These are phyloP conservation scores for Camellia japonica DNA, from an alignment of 148 eudicot genomes.

Conservation along the genomic window DNA sequence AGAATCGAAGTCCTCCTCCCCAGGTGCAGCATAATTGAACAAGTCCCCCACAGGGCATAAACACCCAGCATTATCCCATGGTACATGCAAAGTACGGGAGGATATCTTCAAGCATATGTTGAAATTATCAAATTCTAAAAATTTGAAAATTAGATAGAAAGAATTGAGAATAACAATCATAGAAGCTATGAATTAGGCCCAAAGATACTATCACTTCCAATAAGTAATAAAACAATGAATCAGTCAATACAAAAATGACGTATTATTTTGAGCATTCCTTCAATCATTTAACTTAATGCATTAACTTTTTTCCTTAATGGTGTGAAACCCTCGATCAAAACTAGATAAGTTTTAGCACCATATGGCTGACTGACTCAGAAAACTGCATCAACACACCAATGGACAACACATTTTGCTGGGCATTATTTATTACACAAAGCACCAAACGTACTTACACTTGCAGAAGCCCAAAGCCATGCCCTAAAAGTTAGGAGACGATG, in stretches of 20 bases:
- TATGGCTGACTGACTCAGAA: neutral
- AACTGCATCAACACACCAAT: neutral
- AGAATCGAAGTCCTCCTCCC: constrained; percentile 44
- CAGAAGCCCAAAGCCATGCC: constrained; percentile 98
- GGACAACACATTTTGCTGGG: neutral
- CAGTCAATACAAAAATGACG: neutral
- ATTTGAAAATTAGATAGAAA: neutral
- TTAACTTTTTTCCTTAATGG: neutral
- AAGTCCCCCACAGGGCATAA: constrained; percentile 97
- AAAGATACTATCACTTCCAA: neutral
- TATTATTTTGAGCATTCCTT: neutral
- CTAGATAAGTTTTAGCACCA: neutral
- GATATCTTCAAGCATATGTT: constrained; percentile 57
- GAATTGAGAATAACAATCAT: neutral
- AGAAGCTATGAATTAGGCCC: neutral
- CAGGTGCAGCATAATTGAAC: constrained; percentile 90
- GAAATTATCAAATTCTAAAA: neutral
- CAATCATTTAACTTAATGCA: neutral
- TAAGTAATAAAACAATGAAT: neutral
- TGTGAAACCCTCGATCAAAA: neutral
- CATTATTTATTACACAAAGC: neutral
- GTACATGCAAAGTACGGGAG: constrained; percentile 87
- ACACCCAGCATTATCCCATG: constrained; percentile 96
- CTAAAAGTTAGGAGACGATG: constrained; percentile 50
- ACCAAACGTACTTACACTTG: constrained; percentile 54